These are phyloP conservation scores for Colletotrichum viniferum DNA, from an alignment of 2,329 filamentous ascomycete genomes.

Conservation along the genomic window DNA sequence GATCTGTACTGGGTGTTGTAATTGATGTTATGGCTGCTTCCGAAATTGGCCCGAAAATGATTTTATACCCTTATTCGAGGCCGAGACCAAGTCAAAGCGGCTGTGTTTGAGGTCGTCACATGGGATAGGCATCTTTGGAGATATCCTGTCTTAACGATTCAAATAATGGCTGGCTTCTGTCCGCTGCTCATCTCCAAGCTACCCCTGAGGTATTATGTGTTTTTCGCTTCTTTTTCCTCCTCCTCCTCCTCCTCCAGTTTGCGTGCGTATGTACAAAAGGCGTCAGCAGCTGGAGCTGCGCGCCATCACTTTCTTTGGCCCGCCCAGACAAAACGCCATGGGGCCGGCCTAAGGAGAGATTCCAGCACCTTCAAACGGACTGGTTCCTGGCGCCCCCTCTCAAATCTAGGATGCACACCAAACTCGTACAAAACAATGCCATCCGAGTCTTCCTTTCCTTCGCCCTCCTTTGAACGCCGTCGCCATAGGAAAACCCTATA, in stretches of 20 bases:
- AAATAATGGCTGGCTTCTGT: constrained; percentile 2
- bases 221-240: constrained; percentile 7
- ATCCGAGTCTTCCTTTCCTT: constrained; percentile 13
- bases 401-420: constrained; percentile 31
- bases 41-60: not conserved
- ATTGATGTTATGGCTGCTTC: not conserved
- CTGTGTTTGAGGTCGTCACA: not conserved
- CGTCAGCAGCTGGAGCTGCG: not conserved
- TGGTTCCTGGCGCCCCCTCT: constrained; percentile 31
- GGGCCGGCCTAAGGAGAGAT: not conserved
- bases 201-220: constrained; percentile 6
- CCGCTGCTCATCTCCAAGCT: constrained; percentile 13
- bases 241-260: not conserved
- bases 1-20: not conserved
- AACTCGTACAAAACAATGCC: constrained; percentile 26
- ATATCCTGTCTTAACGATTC: not conserved
- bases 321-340: constrained; percentile 3
- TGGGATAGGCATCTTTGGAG: not conserved
- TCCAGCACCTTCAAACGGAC: constrained; percentile 17
- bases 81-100: not conserved
- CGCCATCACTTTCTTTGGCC: constrained; percentile 8
- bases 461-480: constrained; percentile 14
- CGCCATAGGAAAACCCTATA: constrained; percentile 16
- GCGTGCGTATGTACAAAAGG: constrained; percentile 15
- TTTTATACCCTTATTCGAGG: not conserved